Conservation (phyloP, 805 yeast genomes). For the Tetrapisispora namnaoensis region DNA sequence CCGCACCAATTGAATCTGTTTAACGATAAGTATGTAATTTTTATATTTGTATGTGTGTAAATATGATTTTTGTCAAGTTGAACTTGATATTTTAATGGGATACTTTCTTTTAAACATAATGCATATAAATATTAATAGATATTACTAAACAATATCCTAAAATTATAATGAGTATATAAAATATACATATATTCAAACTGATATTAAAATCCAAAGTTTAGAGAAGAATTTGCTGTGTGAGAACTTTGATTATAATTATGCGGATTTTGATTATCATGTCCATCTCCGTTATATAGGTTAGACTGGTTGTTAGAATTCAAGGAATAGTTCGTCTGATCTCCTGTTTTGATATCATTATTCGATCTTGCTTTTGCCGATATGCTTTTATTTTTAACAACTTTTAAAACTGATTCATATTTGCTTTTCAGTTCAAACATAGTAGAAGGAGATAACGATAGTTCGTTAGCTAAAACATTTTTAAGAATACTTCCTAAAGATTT, state of each 20-base stretch:
- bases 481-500: conserved; percentile 24
- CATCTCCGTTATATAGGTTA: too few relatives aligned
- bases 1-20: neutral
- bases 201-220: neutral
- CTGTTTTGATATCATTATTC: neutral
- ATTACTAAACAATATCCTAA: too few relatives aligned
- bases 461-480: conserved; percentile 23
- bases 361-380: neutral
- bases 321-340: neutral
- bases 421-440: conserved; percentile 21
- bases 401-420: conserved; percentile 17
- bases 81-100: too few relatives aligned
- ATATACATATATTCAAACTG: too few relatives aligned
- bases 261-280: neutral
- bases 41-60: neutral
- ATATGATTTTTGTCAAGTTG: too few relatives aligned
- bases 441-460: conserved; percentile 20
- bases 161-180: neutral
- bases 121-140: neutral
- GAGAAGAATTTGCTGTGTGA: neutral
- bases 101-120: too few relatives aligned
- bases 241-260: neutral
- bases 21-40: neutral
- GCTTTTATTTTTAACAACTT: conserved; percentile 13
- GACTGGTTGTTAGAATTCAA: neutral